Conservation (phyloP, 2,329 filamentous ascomycete species). For the Beauveria varroae region DNA sequence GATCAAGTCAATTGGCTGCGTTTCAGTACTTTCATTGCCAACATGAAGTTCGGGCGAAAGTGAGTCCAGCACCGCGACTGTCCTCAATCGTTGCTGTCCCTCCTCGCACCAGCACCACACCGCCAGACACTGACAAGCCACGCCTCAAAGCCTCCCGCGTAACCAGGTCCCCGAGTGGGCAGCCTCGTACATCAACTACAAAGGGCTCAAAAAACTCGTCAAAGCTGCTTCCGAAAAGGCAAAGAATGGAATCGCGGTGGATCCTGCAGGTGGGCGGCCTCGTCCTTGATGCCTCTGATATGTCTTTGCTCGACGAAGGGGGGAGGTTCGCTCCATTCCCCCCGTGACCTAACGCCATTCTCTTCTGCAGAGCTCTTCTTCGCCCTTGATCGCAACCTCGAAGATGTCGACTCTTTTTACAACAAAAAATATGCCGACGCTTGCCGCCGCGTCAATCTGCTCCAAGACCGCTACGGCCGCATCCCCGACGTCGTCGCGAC, state of each 20-base stretch:
- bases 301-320: constrained; percentile 9
- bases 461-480: constrained; percentile 81
- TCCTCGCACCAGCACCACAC: neutral
- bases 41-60: constrained; percentile 59
- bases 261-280: constrained; percentile 74
- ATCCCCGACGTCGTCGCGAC: constrained; percentile 60
- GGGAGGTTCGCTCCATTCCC: constrained; percentile 23
- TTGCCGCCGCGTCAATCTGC: constrained; percentile 72
- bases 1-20: neutral
- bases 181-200: constrained; percentile 80
- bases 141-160: constrained; percentile 53
- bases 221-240: constrained; percentile 64
- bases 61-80: constrained; percentile 26
- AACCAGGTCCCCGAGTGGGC: constrained; percentile 88
- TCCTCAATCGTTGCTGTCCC: neutral
- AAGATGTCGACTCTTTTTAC: constrained; percentile 94
- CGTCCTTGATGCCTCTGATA: constrained; percentile 8
- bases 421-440: constrained; percentile 90
- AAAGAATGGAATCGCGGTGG: constrained; percentile 65
- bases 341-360: constrained; percentile 20
- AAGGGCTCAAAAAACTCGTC: constrained; percentile 89
- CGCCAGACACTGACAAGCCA: constrained; percentile 16
- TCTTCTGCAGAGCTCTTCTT: constrained; percentile 79
- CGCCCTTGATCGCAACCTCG: constrained; percentile 90
- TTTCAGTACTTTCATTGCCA: constrained; percentile 13